Evolutionary conservation across 169 alveolate species (phyloP).

Genomic region (Besnoitia besnoiti): DNA sequence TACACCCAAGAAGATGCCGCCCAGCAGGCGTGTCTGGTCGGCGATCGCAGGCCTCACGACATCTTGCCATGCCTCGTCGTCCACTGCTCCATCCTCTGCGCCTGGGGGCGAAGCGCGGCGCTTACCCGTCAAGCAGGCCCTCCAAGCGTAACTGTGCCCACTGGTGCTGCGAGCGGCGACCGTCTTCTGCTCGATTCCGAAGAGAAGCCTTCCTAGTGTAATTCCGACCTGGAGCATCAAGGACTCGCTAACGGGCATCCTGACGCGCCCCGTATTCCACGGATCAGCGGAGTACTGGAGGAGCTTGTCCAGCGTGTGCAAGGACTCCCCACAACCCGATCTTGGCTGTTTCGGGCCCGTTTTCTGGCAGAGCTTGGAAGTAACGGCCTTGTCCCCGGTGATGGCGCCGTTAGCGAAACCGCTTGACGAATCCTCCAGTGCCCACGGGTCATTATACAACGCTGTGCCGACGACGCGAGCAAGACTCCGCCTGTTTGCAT

Average conservation of each 20-base stretch:
- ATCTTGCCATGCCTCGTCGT: neutral
- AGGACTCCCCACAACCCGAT: neutral
- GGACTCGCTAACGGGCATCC: slow-evolving; percentile 3
- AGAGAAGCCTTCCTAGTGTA: neutral
- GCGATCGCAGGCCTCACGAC: neutral
- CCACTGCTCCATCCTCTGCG: neutral
- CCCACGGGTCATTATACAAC: too few species aligned
- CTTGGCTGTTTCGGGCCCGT: too few species aligned
- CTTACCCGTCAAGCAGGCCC: neutral
- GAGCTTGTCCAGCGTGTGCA: neutral
- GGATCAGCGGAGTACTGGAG: neutral
- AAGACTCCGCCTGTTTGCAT: too few species aligned
- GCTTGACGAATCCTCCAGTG: too few species aligned
- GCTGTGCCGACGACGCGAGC: too few species aligned
- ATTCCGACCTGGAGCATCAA: neutral
- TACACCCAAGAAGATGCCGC: neutral
- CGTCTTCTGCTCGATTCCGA: neutral
- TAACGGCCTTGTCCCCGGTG: too few species aligned
- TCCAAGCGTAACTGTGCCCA: neutral
- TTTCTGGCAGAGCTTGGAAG: too few species aligned
- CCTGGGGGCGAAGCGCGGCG: neutral
- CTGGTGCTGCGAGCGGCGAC: neutral
- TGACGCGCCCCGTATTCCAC: slow-evolving; percentile 10
- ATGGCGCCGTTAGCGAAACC: too few species aligned
- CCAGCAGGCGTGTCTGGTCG: neutral